Evolutionary conservation across 148 eudicot genomes (phyloP), one percentile per base, ranked within the genome.

Genomic region (Heliamphora exappendiculata): DNA sequence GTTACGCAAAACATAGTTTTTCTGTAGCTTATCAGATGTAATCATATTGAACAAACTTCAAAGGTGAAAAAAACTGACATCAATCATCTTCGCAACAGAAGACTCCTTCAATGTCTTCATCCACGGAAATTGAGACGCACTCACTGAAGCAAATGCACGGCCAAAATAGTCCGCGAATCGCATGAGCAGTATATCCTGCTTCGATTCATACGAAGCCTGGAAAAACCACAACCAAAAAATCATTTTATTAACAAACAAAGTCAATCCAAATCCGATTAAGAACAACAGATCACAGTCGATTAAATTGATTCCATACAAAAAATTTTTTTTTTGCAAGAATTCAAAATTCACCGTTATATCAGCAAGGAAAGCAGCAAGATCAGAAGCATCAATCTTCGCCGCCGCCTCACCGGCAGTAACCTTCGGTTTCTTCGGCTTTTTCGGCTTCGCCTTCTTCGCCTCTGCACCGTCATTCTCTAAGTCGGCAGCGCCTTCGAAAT

Each of bases 121-220:
- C 93, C 93, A 88, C 0, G 91, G 91, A 60, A 89, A 89, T 59
- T 88, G 91, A 33, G 91, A 75, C 1, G 87, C 88, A 49, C 83
- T 76, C 44, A 88, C 88, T 0, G 81, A 78, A 28, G 87, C 79
- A 75, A 89, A 89, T 10, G 87, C 87, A 47, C 89, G 81, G 9
- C 91, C 86, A 44, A 87, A 87, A 80, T 87, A 89, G 76, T 89
- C 91, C 0, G 88, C 93, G 73, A 89, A 86, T 72, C 86, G 76
- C 91, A 85, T 84, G 64, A 89, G 78, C 80, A 86, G 93, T 63
- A 89, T 83, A 51, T 87, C 89, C 78, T 86, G 84, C 73, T 89
- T 89, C 55, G 82, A 75, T 60, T 86, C 90, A 70, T 78, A 87
- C 28, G 88, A 82, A 51, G 49, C 86, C 88, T 83, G 37, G 14